Percentiles rank a stretch among this genome's conserved stretches.
phyloP scores from a whole-genome alignment of 2,329 filamentous ascomycete species.

The Colletotrichum sp. region DNA sequence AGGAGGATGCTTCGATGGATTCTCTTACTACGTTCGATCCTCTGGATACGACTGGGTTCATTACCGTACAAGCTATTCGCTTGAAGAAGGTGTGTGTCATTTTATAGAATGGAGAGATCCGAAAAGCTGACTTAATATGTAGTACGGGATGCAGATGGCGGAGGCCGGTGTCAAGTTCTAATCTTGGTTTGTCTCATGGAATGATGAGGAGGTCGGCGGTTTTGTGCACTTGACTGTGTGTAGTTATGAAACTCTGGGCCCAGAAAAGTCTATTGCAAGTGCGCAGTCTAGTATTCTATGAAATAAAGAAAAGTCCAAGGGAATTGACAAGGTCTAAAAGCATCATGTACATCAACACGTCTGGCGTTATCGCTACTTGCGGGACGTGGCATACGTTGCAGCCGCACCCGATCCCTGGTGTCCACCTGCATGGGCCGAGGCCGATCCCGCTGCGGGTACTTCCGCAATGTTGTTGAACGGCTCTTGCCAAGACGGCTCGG shows the following conservation, averaged over 20 bases:
- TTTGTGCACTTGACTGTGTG: background rate
- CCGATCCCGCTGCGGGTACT: conserved; percentile 4
- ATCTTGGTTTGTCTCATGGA: background rate
- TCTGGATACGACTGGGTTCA: conserved; percentile 34
- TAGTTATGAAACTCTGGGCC: background rate
- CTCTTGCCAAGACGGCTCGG: conserved; percentile 12
- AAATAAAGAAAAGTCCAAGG: background rate
- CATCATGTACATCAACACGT: background rate
- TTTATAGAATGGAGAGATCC: background rate
- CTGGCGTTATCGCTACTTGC: background rate
- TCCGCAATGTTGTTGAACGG: conserved; percentile 17
- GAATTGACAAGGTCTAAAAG: background rate
- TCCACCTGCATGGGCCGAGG: background rate
- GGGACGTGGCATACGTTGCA: conserved; percentile 8
- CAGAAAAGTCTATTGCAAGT: background rate
- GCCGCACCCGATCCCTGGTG: background rate
- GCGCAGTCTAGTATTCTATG: background rate
- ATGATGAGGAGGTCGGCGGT: background rate
- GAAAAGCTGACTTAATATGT: background rate
- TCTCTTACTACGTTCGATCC: conserved; percentile 47
- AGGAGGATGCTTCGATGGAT: conserved; percentile 56
- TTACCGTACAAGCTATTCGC: background rate
- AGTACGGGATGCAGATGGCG: background rate
- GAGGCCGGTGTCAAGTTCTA: background rate
- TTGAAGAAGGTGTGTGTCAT: background rate